phyloP scores from a whole-genome alignment of 495 filamentous ascomycete species.

The Penicillium roqueforti region DNA sequence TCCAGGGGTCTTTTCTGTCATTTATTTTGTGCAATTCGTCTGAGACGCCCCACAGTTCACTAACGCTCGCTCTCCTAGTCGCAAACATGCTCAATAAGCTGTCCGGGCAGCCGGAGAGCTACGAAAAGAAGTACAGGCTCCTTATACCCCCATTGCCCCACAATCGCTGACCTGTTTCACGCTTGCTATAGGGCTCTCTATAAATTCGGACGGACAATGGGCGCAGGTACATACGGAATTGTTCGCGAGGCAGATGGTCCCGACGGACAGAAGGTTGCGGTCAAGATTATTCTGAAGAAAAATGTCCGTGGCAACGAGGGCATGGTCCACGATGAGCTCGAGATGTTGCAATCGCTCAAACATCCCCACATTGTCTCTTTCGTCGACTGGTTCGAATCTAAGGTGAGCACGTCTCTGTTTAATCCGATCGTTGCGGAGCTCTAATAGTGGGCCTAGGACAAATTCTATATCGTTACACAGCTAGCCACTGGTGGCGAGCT shows the following conservation, averaged over 20 bases:
- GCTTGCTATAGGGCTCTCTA: slow-evolving; percentile 64
- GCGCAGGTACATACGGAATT: slow-evolving; percentile 97
- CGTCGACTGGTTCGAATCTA: slow-evolving; percentile 98
- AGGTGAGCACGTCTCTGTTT: slow-evolving; percentile 33
- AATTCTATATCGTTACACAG: slow-evolving; percentile 99
- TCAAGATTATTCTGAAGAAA: slow-evolving; percentile 99
- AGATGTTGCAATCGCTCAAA: slow-evolving; percentile 82
- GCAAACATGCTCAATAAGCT: slow-evolving; percentile 94
- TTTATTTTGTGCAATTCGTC: background rate
- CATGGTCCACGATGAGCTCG: slow-evolving; percentile 97
- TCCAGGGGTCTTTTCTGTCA: slow-evolving; percentile 6
- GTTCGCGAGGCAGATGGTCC: slow-evolving; percentile 84
- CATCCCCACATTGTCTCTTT: slow-evolving; percentile 98
- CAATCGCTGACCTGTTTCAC: slow-evolving; percentile 9
- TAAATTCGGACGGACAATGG: slow-evolving; percentile 85
- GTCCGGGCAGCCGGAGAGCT: slow-evolving; percentile 94
- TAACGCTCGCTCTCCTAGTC: slow-evolving; percentile 53
- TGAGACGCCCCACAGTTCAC: slow-evolving; percentile 13
- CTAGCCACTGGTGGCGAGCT: slow-evolving; percentile 94
- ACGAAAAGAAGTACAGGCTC: slow-evolving; percentile 83
- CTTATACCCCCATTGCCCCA: background rate
- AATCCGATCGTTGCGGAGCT: background rate
- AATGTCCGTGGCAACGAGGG: slow-evolving; percentile 96
- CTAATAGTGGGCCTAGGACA: slow-evolving; percentile 61
- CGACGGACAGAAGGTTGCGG: slow-evolving; percentile 78